A percentile compares a stretch with the other conserved stretches of the same genome.
Evolutionary conservation across 805 yeast species (phyloP).

Genomic region (Teunomyces aglyptinius): DNA sequence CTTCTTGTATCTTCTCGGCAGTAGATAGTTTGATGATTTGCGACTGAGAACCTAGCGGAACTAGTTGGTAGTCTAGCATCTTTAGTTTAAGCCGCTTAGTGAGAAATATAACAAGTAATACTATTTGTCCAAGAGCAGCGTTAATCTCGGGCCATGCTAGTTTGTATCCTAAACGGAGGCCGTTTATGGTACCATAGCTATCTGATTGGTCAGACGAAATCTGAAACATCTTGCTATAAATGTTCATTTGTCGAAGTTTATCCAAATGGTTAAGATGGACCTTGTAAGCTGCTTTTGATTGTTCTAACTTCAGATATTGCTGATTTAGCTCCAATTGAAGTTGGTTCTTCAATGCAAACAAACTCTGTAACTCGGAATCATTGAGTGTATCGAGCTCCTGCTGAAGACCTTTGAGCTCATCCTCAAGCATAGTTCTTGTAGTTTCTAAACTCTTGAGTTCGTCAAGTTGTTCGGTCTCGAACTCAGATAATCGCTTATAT

Average conservation of each 20-base stretch:
- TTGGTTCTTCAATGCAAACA: constrained; percentile 51
- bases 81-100: constrained; percentile 53
- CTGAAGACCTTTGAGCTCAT: constrained; percentile 47
- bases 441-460: constrained; percentile 40
- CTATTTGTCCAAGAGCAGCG: constrained; percentile 86
- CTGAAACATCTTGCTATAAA: constrained; percentile 77
- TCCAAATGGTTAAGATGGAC: constrained; percentile 65
- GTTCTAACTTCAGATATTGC: constrained; percentile 55
- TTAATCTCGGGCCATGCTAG: constrained; percentile 91
- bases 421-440: constrained; percentile 44
- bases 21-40: constrained; percentile 57
- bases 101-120: constrained; percentile 66
- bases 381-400: constrained; percentile 33
- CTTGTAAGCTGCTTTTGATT: constrained; percentile 62
- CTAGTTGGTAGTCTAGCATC: constrained; percentile 58
- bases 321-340: constrained; percentile 52
- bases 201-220: constrained; percentile 72
- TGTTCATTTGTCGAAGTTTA: constrained; percentile 69
- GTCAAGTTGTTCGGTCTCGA: constrained; percentile 32
- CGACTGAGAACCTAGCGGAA: constrained; percentile 85
- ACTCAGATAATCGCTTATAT: constrained; percentile 39
- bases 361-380: constrained; percentile 44
- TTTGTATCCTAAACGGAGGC: constrained; percentile 70
- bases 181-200: constrained; percentile 83
- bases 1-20: constrained; percentile 1